Base-by-base conservation (phyloP, 1,139 yeast genomes). In the Hyphopichia burtonii region DNA sequence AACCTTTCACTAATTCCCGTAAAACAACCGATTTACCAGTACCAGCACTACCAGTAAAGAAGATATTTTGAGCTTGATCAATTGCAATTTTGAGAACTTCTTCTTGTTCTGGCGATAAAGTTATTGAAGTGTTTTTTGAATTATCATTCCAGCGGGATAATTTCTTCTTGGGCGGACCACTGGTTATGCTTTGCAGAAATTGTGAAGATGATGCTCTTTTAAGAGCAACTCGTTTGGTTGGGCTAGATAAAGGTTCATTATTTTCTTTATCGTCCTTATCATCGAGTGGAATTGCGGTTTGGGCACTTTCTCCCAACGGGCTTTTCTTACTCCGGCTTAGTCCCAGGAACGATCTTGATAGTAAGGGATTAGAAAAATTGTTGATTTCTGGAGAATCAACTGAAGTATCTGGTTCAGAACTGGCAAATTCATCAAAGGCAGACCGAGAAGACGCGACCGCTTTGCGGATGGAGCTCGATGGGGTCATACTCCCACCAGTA, bases 21-120 rank as follows among this genome's bases (percentile, higher is more conserved):
- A 90, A 65, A 10, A 90, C 76, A 16, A 83, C 83, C 3, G 97
- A 89, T 59, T 86, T 86, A 64, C 94, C 94, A 1, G 94, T 86
- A 63, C 94, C 94, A 1, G 94, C 94, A 53, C 86, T 78, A 42
- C 94, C 94, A 0, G 93, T 85, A 56, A 81, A 86, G 52, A 86
- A 86, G 0, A 85, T 72, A 50, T 75, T 84, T 39, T 64, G 55
- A 8, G 74, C 68, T 32, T 71, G 79, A 25, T 76, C 67, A 25
- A 81, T 70, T 4, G 89, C 93, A 37, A 85, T 64, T n/a, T 78
- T 72, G 11, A 88, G 68, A 8, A 93, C 89, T 25, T 70, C 63
- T 39, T 69, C 63, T 61, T 93, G 99, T 57, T 93, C 98, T 18
- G 74, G 59, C 50, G 72, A 67, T 37, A 71, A 54, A 5, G 38